phyloP scores from a whole-genome alignment of 345 rosid genomes.

The Cardiospermum halicacabum region DNA sequence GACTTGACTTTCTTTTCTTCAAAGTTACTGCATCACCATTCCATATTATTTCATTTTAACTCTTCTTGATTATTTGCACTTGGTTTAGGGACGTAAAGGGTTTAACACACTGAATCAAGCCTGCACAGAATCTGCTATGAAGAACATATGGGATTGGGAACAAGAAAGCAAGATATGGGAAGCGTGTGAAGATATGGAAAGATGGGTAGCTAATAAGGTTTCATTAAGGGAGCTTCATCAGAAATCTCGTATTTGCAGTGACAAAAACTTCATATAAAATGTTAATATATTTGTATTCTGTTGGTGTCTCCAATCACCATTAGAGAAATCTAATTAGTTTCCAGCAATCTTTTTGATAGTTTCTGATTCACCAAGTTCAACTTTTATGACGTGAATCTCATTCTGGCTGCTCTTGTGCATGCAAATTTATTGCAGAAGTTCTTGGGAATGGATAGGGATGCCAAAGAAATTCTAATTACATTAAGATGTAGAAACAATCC shows the following conservation, averaged over 20 bases:
- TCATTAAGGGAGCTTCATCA: not conserved
- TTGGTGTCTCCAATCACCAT: not conserved
- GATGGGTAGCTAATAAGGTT: slow-evolving; percentile 14
- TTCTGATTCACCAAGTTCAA: not conserved
- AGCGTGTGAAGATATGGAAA: slow-evolving; percentile 24
- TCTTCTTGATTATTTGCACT: not conserved
- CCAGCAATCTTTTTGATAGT: not conserved
- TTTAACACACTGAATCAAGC: slow-evolving; percentile 10
- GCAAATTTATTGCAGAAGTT: not conserved
- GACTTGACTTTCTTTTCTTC: not conserved
- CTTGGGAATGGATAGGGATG: too few species aligned
- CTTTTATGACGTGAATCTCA: not conserved
- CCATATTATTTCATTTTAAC: not conserved
- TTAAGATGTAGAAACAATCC: too few species aligned
- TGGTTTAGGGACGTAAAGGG: slow-evolving; percentile 12
- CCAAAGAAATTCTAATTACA: too few species aligned
- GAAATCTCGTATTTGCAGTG: not conserved
- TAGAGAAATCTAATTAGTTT: not conserved
- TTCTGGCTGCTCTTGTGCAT: not conserved
- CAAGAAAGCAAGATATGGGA: slow-evolving; percentile 26
- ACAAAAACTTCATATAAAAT: not conserved
- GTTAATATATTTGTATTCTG: not conserved
- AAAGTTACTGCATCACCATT: not conserved
- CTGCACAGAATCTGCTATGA: not conserved
- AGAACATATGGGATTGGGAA: slow-evolving; percentile 25